phyloP scores from a whole-genome alignment of 768 basidiomycete genomes.

The Tephrocybe rancida region DNA sequence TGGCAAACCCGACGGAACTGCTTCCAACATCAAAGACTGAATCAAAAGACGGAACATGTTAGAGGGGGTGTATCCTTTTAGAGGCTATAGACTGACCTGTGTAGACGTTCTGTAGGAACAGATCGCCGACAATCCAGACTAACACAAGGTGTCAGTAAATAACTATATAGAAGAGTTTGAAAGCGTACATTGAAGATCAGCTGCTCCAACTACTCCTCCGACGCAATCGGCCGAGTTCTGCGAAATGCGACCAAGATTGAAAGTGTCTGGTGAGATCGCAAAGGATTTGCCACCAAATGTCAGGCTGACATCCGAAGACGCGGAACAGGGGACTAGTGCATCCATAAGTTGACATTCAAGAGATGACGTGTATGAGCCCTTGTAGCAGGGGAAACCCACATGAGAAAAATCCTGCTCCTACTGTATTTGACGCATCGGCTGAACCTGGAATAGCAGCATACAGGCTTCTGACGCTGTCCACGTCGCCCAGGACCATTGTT shows the following conservation, averaged over 20 bases:
- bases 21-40: slow-evolving; percentile 40
- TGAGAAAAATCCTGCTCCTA: slow-evolving; percentile 32
- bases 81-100: slow-evolving; percentile 22
- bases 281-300: slow-evolving; percentile 39
- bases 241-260: slow-evolving; percentile 46
- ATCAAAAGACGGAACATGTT: too few species aligned
- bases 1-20: slow-evolving; percentile 43
- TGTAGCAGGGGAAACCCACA: too few species aligned
- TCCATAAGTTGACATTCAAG: neutral
- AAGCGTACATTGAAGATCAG: slow-evolving; percentile 8
- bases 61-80: too few species aligned
- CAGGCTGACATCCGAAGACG: slow-evolving; percentile 31
- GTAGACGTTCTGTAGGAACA: slow-evolving; percentile 50
- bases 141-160: slow-evolving; percentile 2
- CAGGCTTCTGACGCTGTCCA: slow-evolving; percentile 23
- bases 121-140: slow-evolving; percentile 43
- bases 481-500: slow-evolving; percentile 39
- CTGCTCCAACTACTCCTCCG: slow-evolving; percentile 31
- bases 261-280: slow-evolving; percentile 43
- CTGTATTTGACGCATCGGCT: slow-evolving; percentile 23
- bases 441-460: slow-evolving; percentile 34
- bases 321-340: slow-evolving; percentile 29
- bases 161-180: neutral
- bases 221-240: slow-evolving; percentile 60
- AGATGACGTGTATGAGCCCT: neutral